Conservation (phyloP, 352 stramenopile genomes). For the Pseudoperonospora humuli region DNA sequence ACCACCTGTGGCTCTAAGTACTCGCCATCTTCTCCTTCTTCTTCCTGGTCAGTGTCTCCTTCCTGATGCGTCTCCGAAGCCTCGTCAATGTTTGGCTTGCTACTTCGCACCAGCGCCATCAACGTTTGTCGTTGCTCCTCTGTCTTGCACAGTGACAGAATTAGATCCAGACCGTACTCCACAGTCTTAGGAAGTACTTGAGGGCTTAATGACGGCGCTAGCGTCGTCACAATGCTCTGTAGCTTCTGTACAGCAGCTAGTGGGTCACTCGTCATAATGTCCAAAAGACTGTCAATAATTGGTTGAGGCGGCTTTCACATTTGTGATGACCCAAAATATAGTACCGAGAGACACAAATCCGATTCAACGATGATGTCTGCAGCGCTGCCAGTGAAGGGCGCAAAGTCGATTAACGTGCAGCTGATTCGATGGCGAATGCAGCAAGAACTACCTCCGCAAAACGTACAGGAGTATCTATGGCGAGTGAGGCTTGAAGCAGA, state of each 20-base stretch:
- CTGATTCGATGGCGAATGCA: slow-evolving; percentile 60
- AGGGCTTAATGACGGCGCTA: slow-evolving; percentile 48
- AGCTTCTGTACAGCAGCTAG: slow-evolving; percentile 57
- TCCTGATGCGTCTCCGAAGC: slow-evolving; percentile 27
- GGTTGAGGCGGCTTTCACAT: slow-evolving; percentile 17
- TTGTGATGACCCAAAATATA: slow-evolving; percentile 8
- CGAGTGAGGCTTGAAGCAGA: slow-evolving; percentile 73
- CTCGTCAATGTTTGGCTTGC: slow-evolving; percentile 24
- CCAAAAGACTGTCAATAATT: slow-evolving; percentile 9
- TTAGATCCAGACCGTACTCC: slow-evolving; percentile 53
- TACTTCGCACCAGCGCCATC: slow-evolving; percentile 30
- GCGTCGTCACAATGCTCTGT: slow-evolving; percentile 38
- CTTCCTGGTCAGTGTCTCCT: slow-evolving; percentile 29
- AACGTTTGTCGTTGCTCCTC: slow-evolving; percentile 53
- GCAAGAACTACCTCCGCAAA: slow-evolving; percentile 44
- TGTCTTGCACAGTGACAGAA: slow-evolving; percentile 53
- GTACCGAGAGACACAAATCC: background rate
- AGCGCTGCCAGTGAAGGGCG: slow-evolving; percentile 55
- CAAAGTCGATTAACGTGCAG: slow-evolving; percentile 41
- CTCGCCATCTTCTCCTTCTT: slow-evolving; percentile 16
- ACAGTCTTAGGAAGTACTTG: slow-evolving; percentile 62
- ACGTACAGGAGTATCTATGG: slow-evolving; percentile 85
- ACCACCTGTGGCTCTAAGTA: slow-evolving; percentile 40
- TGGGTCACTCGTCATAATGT: slow-evolving; percentile 33
- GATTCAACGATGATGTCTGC: slow-evolving; percentile 57